Conservation (phyloP, 2,329 filamentous ascomycete genomes). For the Penicillium sp. region DNA sequence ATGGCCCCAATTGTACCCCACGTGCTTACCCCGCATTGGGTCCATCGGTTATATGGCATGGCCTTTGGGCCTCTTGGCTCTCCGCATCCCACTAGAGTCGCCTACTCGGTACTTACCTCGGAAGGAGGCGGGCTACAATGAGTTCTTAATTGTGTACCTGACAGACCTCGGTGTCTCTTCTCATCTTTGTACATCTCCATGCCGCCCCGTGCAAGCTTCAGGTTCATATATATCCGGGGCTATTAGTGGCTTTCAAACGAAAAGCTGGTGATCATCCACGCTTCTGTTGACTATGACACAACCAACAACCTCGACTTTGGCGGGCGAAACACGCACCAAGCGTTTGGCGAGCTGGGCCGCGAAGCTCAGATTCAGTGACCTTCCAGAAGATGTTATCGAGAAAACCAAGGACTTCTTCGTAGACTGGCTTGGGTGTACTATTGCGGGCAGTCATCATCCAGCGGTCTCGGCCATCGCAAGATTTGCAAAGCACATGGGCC, state of each 20-base stretch:
- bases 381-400: constrained; percentile 28
- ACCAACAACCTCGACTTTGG: background rate
- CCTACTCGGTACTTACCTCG: constrained; percentile 20
- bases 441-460: constrained; percentile 33
- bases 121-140: constrained; percentile 3
- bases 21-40: constrained; percentile 9
- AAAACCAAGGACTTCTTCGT: constrained; percentile 37
- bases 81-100: constrained; percentile 11
- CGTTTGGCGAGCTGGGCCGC: constrained; percentile 25
- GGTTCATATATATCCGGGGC: background rate
- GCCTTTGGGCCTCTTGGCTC: background rate
- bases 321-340: constrained; percentile 20
- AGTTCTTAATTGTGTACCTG: background rate
- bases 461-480: constrained; percentile 26
- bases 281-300: background rate
- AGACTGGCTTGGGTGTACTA: constrained; percentile 33
- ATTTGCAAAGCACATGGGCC: constrained; percentile 31
- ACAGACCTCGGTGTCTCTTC: background rate
- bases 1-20: background rate
- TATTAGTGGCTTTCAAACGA: background rate
- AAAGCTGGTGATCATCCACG: background rate
- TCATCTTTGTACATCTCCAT: background rate
- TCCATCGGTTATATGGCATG: constrained; percentile 14
- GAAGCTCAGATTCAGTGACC: constrained; percentile 23
- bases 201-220: background rate